Evolutionary conservation across 345 rosid genomes (phyloP).

Genomic region (Ailanthus altissimus): DNA sequence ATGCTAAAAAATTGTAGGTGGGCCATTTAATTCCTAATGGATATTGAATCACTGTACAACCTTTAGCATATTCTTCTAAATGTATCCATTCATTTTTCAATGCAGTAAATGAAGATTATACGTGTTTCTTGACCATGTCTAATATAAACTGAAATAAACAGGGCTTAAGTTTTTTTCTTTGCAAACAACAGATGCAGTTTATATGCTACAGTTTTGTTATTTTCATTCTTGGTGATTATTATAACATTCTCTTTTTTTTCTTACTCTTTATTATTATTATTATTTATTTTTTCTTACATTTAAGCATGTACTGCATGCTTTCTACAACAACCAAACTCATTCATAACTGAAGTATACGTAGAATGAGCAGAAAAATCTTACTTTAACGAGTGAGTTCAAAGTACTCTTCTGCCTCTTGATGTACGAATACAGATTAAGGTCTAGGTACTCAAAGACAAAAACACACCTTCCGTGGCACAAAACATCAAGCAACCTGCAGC

Average conservation of each 20-base stretch:
- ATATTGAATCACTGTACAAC: not conserved
- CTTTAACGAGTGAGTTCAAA: not conserved
- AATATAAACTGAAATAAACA: not conserved
- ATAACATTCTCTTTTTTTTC: too few species aligned
- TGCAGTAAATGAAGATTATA: not conserved
- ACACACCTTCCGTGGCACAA: not conserved
- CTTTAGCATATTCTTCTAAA: not conserved
- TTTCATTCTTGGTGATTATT: too few species aligned
- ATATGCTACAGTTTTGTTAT: too few species aligned
- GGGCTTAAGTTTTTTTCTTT: not conserved
- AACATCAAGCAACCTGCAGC: slow-evolving; percentile 24
- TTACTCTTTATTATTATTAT: too few species aligned
- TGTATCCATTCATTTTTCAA: not conserved
- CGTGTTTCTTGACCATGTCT: not conserved
- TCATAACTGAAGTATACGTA: not conserved
- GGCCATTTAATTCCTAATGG: not conserved
- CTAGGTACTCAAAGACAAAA: slow-evolving; percentile 17
- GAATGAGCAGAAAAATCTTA: not conserved
- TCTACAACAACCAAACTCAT: not conserved
- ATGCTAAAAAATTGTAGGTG: not conserved
- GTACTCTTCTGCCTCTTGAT: not conserved
- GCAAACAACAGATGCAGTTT: not conserved
- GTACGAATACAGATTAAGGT: slow-evolving; percentile 4
- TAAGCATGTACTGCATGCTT: too few species aligned
- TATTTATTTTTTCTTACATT: too few species aligned